A percentile compares a stretch with the other conserved stretches of the same genome.
phyloP scores from a whole-genome alignment of 1,284 basidiomycete genomes.

The Macrocybe sp. region DNA sequence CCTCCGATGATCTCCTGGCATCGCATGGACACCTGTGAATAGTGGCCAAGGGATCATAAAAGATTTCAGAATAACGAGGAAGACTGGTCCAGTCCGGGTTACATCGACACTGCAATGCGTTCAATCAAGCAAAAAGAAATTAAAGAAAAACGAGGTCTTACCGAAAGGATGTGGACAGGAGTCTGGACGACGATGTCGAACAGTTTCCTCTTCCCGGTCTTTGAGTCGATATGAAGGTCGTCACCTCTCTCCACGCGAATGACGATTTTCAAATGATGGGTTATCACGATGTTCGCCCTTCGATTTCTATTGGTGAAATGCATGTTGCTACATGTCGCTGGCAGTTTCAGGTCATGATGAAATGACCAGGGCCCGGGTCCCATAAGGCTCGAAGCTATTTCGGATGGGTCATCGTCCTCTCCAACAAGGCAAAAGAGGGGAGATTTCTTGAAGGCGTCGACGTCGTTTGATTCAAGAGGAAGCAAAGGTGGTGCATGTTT shows the following conservation, averaged over 20 bases:
- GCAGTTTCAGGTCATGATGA: slow-evolving; percentile 50
- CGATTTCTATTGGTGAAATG: slow-evolving; percentile 84
- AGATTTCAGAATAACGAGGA: slow-evolving; percentile 57
- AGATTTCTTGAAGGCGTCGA: slow-evolving; percentile 49
- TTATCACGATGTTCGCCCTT: slow-evolving; percentile 74
- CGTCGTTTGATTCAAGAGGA: slow-evolving; percentile 59
- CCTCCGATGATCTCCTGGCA: slow-evolving; percentile 10
- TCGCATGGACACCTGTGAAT: slow-evolving; percentile 42
- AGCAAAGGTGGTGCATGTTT: slow-evolving; percentile 52
- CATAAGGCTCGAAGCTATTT: slow-evolving; percentile 58
- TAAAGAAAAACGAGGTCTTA: slow-evolving; percentile 34
- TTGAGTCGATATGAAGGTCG: slow-evolving; percentile 56
- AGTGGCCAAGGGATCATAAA: slow-evolving; percentile 29
- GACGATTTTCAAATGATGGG: slow-evolving; percentile 79
- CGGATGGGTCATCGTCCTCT: slow-evolving; percentile 43
- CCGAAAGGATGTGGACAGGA: slow-evolving; percentile 76
- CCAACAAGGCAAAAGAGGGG: slow-evolving; percentile 42
- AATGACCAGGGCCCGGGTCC: slow-evolving; percentile 75
- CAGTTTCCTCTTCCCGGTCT: slow-evolving; percentile 69
- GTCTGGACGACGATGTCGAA: slow-evolving; percentile 91
- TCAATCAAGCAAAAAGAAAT: neutral
- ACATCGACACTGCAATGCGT: slow-evolving; percentile 60
- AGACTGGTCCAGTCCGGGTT: slow-evolving; percentile 75
- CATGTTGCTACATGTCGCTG: slow-evolving; percentile 50
- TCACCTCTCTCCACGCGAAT: slow-evolving; percentile 85